Conservation (phyloP, 176 grass and related monocot species). For the Thalia dealbata region DNA sequence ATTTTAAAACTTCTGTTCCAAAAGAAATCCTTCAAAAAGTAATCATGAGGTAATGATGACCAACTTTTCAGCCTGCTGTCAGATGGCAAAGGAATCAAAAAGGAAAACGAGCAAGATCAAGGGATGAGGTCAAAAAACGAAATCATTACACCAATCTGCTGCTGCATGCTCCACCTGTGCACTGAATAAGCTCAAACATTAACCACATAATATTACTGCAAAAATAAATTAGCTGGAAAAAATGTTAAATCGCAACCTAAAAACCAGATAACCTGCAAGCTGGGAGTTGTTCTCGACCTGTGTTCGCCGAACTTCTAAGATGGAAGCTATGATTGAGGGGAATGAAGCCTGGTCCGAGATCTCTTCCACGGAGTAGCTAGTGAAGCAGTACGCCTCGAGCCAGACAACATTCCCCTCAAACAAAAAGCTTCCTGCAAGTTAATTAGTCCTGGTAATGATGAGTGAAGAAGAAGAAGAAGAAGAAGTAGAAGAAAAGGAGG, state of each 20-base stretch:
- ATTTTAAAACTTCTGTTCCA: not conserved
- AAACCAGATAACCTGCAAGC: no score
- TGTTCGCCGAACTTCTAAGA: no score
- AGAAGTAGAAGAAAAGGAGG: not conserved
- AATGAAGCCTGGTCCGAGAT: constrained; percentile 99
- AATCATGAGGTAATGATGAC: not conserved
- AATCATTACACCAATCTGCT: not conserved
- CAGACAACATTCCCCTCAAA: constrained; percentile 9
- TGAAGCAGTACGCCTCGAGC: not conserved
- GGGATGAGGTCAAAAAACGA: not conserved
- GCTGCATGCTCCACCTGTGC: not conserved
- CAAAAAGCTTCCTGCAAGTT: not conserved
- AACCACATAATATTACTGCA: no score
- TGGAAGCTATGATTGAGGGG: constrained; percentile 79
- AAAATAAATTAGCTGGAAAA: no score
- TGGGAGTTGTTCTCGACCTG: no score
- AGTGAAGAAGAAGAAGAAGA: not conserved
- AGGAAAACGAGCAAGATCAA: not conserved
- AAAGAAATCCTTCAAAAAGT: not conserved
- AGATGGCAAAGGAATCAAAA: not conserved
- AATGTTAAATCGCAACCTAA: no score
- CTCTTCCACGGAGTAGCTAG: not conserved
- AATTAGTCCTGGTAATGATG: not conserved
- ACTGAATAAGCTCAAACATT: no score
- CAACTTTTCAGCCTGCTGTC: not conserved